A percentile compares a stretch with the other conserved stretches of the same genome.
phyloP scores from a whole-genome alignment of 768 basidiomycete species.

The Obba rivulosa region DNA sequence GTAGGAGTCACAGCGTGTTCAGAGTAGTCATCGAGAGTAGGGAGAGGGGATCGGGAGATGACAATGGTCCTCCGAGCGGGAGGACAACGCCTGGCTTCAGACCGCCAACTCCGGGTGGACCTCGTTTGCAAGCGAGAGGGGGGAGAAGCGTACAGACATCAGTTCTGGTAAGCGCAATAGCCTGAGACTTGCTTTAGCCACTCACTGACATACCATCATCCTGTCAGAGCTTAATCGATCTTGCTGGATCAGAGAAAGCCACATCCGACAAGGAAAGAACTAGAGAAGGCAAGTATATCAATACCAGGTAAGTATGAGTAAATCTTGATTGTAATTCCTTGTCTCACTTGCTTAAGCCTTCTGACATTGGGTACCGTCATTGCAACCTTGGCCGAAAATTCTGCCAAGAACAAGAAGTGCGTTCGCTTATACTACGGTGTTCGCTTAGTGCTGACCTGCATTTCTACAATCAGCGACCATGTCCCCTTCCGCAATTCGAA shows the following conservation, averaged over 20 bases:
- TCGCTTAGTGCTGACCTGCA: not conserved
- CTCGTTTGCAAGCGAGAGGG: conserved; percentile 69
- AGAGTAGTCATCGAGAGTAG: conserved; percentile 88
- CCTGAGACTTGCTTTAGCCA: not conserved
- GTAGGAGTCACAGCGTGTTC: conserved; percentile 92
- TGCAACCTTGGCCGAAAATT: conserved; percentile 85
- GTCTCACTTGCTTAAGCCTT: conserved; percentile 46
- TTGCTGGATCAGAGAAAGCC: conserved; percentile 95
- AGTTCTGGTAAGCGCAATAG: conserved; percentile 50
- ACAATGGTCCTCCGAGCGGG: conserved; percentile 41
- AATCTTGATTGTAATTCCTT: not conserved
- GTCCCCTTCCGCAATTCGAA: conserved; percentile 96
- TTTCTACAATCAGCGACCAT: conserved; percentile 55
- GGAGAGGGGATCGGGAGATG: conserved; percentile 48
- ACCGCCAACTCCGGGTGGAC: conserved; percentile 51
- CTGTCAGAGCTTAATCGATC: conserved; percentile 80
- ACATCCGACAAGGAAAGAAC: conserved; percentile 94
- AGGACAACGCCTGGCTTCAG: conserved; percentile 48
- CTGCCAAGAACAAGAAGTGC: conserved; percentile 67
- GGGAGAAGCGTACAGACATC: conserved; percentile 76
- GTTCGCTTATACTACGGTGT: conserved; percentile 6
- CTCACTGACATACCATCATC: not conserved
- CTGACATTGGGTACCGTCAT: conserved; percentile 93
- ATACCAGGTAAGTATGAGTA: conserved; percentile 56
- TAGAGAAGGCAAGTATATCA: conserved; percentile 96